phyloP scores from a whole-genome alignment of 2,329 filamentous ascomycete genomes.

The Didymella arachidicola region DNA sequence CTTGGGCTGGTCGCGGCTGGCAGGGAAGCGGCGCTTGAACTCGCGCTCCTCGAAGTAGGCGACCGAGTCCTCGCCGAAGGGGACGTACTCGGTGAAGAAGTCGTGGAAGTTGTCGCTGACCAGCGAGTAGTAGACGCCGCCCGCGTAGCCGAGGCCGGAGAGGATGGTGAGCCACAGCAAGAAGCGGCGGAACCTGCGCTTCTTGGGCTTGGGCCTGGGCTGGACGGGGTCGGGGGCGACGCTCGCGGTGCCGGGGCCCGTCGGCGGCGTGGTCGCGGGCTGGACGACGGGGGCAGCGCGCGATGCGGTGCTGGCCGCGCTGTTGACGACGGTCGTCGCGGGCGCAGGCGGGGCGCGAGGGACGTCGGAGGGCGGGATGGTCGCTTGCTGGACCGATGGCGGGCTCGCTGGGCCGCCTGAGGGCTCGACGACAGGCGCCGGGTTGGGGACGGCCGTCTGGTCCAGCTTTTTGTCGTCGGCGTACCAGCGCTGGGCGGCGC shows the following conservation, averaged over 20 bases:
- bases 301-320: slow-evolving; percentile 33
- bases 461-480: slow-evolving; percentile 57
- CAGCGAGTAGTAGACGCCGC: slow-evolving; percentile 90
- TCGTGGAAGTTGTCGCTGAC: slow-evolving; percentile 98
- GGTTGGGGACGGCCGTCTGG: slow-evolving; percentile 50
- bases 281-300: slow-evolving; percentile 43
- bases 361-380: slow-evolving; percentile 59
- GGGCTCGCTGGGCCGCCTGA: slow-evolving; percentile 51
- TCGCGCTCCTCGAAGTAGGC: slow-evolving; percentile 95
- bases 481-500: slow-evolving; percentile 57
- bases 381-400: slow-evolving; percentile 34
- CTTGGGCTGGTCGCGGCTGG: slow-evolving; percentile 52
- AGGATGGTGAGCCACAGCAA: slow-evolving; percentile 79
- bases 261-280: slow-evolving; percentile 50
- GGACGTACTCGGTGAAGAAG: slow-evolving; percentile 97
- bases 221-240: slow-evolving; percentile 52
- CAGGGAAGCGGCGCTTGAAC: slow-evolving; percentile 82
- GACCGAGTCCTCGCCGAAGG: slow-evolving; percentile 92
- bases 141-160: slow-evolving; percentile 79
- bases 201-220: slow-evolving; percentile 64
- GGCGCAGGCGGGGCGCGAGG: slow-evolving; percentile 57
- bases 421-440: slow-evolving; percentile 50
- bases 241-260: slow-evolving; percentile 53
- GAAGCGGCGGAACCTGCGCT: slow-evolving; percentile 77
- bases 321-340: slow-evolving; percentile 43